Evolutionary conservation across 1,284 basidiomycete genomes (phyloP), one percentile per base, ranked within the genome.

Genomic region (Puccinia triticina): DNA sequence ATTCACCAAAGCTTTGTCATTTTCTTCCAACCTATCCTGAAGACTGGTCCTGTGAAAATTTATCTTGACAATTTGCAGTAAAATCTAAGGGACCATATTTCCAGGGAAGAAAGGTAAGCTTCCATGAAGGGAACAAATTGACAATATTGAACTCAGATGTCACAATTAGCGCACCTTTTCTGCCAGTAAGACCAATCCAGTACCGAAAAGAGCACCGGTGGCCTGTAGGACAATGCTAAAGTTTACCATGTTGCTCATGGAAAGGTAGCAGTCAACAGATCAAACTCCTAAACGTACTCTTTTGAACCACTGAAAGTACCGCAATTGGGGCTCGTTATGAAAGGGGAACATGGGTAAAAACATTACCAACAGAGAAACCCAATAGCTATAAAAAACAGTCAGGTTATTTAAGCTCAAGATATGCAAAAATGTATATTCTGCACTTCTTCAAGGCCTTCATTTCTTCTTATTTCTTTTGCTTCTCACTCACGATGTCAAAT

Each of bases 141-240:
- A 43, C 4, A 34, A 74, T 40, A 37, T 75, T 34, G 40, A 59
- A 57, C 29, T 55, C 12, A 10, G 53, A 26, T 43, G 55, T 2
- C 26, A 18, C 8, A 34, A 26, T 48, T 69, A 10, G 8, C 66
- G 14, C 5, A 73, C 86, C 85, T 93, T 93, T 86, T 93, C 92
- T 12, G 88, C 89, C 5, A 93, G 89, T 11, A 93, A 86, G 67
- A 93, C 89, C 32, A 92, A 86, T 1, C 90, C 88, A 4, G 90
- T 88, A 16, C 91, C 88, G 85, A 93, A 93, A 40, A 93, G 86
- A 21, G 91, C 91, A 46, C 50, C 67, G 59, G 53, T 74, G 18
- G 66, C 57, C 78, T 81, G 71, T 5, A 73, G 40, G 23, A 72
- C 18, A 37, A 74, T 23, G 21, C 67, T 12, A 37, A 46, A 71